These are phyloP conservation scores for Ophiostoma pallidulum DNA, from an alignment of 2,329 filamentous ascomycete genomes.

Conservation along the genomic window DNA sequence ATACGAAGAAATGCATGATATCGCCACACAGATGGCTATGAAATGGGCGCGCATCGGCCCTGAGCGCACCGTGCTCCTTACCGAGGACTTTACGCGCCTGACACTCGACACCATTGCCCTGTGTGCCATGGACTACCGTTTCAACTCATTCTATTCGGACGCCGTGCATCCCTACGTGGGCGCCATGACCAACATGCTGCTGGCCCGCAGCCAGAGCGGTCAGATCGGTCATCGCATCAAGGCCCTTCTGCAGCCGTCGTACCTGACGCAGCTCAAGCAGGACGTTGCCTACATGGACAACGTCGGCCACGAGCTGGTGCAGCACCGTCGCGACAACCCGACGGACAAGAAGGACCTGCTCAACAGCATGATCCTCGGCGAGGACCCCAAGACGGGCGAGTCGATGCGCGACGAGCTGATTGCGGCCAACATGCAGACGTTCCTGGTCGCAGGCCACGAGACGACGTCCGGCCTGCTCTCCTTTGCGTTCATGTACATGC, in stretches of 20 bases:
- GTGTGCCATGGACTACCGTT: constrained; percentile 48
- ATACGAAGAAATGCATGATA: constrained; percentile 58
- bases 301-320: constrained; percentile 11
- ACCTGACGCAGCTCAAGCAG: constrained; percentile 8
- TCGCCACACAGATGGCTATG: constrained; percentile 54
- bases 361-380: constrained; percentile 35
- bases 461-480: neutral
- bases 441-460: constrained; percentile 33
- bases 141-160: constrained; percentile 54
- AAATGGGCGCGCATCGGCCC: constrained; percentile 60
- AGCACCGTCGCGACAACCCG: constrained; percentile 25
- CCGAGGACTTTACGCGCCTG: constrained; percentile 55
- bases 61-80: constrained; percentile 43
- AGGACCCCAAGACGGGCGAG: constrained; percentile 19
- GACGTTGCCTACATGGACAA: constrained; percentile 11
- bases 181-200: constrained; percentile 46
- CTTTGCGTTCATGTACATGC: too few species aligned
- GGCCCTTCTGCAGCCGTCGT: constrained; percentile 10
- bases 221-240: constrained; percentile 11
- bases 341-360: constrained; percentile 42
- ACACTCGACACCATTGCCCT: constrained; percentile 54
- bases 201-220: constrained; percentile 23
- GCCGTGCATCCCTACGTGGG: constrained; percentile 60
- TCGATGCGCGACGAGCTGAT: constrained; percentile 19
- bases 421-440: constrained; percentile 13